Evolutionary conservation across 2,329 filamentous ascomycete species (phyloP), one percentile per base, ranked within the genome.

Genomic region (Mycocentrospora acerina): DNA sequence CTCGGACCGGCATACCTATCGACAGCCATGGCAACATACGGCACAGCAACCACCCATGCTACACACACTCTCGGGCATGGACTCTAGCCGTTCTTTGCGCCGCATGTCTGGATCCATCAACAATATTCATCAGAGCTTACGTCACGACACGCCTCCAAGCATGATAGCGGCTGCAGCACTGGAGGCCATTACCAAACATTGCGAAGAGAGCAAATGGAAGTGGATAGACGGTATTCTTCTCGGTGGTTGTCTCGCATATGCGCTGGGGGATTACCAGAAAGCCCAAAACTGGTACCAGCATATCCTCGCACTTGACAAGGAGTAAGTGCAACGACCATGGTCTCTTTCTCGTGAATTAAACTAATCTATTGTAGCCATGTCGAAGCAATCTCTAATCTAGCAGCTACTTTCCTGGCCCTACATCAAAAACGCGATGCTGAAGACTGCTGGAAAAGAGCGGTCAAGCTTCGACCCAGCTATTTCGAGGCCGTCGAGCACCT

Each of bases 401-500:
- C 91, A 15, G 91, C 91, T 15, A 90, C 91, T 1, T 73, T 95
- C 16, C 83, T 95, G 52, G 90, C 90, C 40, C 77, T 97, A 8
- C 83, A 88, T 44, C 83, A 86, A 42, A 85, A 85, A 42, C 79
- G 85, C 32, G 91, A 97, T 59, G 93, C 93, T 6, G 85, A 95
- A 61, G 78, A 82, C 41, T 80, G 90, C 59, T 98, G 93, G 93
- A 75, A 85, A 49, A 81, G 80, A 44, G 90, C 90, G n/a, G 82
- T 97, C 17, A 86, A 83, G 59, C 73, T 88, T 40, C 83, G 88
- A 7, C 93, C 93, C 1, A 86, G 83, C 60, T 94, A 95, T 68
- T 86, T 98, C 40, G 93, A 98, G 70, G 90, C 93, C 7, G 89
- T 93, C 3, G 93, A 98, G 64, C 90, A 97, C 71, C 78, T 98